Evolutionary conservation across 495 filamentous ascomycete species (phyloP).

Genomic region (Aspergillus homomorphus): DNA sequence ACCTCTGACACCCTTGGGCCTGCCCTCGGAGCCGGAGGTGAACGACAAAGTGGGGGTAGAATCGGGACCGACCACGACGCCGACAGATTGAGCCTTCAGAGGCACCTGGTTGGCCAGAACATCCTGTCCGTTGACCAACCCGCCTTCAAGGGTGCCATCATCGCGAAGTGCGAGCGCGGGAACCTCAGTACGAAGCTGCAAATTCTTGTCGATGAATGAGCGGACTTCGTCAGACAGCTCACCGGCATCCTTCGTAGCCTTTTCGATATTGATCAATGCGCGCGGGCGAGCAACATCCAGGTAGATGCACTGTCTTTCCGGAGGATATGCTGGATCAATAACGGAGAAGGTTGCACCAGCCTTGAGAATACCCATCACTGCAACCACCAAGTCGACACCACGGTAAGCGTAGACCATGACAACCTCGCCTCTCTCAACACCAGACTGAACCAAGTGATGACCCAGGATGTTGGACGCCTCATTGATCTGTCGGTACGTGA

Average conservation of each 20-base stretch:
- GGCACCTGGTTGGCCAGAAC: constrained; percentile 54
- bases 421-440: constrained; percentile 77
- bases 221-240: constrained; percentile 66
- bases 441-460: constrained; percentile 70
- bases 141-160: constrained; percentile 72
- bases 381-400: constrained; percentile 49
- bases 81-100: constrained; percentile 57
- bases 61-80: constrained; percentile 85
- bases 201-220: constrained; percentile 68
- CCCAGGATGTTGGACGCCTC: constrained; percentile 79
- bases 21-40: constrained; percentile 81
- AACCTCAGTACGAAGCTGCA: constrained; percentile 71
- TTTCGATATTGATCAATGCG: constrained; percentile 75
- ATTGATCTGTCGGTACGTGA: constrained; percentile 87
- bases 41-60: constrained; percentile 80
- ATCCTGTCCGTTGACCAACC: constrained; percentile 61
- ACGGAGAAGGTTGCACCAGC: constrained; percentile 55
- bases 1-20: constrained; percentile 83
- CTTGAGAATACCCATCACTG: constrained; percentile 56
- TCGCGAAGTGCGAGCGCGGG: constrained; percentile 72
- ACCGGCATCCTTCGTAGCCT: constrained; percentile 73
- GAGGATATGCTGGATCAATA: constrained; percentile 86
- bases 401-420: constrained; percentile 92
- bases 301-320: constrained; percentile 83
- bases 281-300: constrained; percentile 83